Evolutionary conservation across 495 filamentous ascomycete genomes (phyloP), one percentile per base, ranked within the genome.

Genomic region (Lichenothelia convexa): DNA sequence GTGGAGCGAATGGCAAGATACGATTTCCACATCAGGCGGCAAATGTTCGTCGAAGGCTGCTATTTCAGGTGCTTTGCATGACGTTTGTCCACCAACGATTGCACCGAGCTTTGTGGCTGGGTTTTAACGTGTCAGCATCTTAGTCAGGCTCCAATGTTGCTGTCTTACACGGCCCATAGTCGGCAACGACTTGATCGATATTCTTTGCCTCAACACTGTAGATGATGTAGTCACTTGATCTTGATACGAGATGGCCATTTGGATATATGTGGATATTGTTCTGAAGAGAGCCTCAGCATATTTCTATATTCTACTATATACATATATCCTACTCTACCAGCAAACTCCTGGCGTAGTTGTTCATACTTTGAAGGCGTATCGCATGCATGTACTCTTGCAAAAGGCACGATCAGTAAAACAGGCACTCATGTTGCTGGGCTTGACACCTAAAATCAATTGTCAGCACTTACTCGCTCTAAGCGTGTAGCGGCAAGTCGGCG

Each of bases 61-160:
- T 46, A 95, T 87, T 57, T 97, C 89, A 2, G 87, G 89, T 33
- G 84, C 84, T 62, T 97, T 97, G 64, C 91, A 95, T 3, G 91
- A 95, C 1, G 89, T 97, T 57, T 97, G 89, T 15, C 89, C 89
- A 35, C 89, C 89, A 24, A 97, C 89, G 41, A 97, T 86, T 30
- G 91, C 89, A 36, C 78, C 76, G 42, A 81, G 66, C 54, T 91
- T 93, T 32, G 91, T 95, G 46, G 91, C 87, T 94, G 21, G 11
- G 47, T n/a, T n/a, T n/a, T n/a, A n/a, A n/a, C n/a, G n/a, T n/a
- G n/a, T n/a, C n/a, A n/a, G n/a, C n/a, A n/a, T n/a, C n/a, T n/a
- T n/a, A n/a, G n/a, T n/a, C n/a, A n/a, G n/a, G n/a, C n/a, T n/a
- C n/a, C n/a, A n/a, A n/a, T n/a, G n/a, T n/a, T n/a, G n/a, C n/a